Percentiles rank a stretch among this genome's conserved stretches.
phyloP scores from a whole-genome alignment of 495 filamentous ascomycete species.

The Penicillium fimorum region DNA sequence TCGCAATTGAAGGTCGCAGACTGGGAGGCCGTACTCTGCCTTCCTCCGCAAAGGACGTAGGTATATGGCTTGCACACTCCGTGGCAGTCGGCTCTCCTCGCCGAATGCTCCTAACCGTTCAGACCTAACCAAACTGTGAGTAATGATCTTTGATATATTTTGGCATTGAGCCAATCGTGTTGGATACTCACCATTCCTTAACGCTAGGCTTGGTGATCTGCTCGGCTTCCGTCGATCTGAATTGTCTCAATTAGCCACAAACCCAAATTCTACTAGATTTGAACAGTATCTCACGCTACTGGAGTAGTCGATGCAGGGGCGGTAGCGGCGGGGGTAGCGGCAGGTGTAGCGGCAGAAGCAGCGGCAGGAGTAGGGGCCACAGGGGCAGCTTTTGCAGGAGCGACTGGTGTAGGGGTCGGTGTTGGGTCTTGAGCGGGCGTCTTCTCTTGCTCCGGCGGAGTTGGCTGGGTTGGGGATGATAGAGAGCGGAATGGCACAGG shows the following conservation, averaged over 20 bases:
- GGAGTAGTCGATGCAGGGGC: background rate
- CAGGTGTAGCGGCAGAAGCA: background rate
- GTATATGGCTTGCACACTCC: slow-evolving; percentile 80
- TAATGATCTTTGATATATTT: background rate
- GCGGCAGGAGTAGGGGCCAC: background rate
- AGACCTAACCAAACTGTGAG: slow-evolving; percentile 31
- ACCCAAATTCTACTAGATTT: background rate
- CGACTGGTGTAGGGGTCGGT: background rate
- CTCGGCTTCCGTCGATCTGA: slow-evolving; percentile 14
- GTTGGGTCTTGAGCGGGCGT: slow-evolving; percentile 12
- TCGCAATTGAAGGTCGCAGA: slow-evolving; percentile 88
- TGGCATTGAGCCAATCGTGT: background rate
- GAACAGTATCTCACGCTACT: slow-evolving; percentile 4
- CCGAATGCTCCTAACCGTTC: slow-evolving; percentile 37
- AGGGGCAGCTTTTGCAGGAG: background rate
- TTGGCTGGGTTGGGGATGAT: slow-evolving; percentile 25
- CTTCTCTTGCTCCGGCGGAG: slow-evolving; percentile 19
- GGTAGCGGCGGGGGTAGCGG: background rate
- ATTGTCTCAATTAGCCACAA: slow-evolving; percentile 8
- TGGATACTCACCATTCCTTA: slow-evolving; percentile 31
- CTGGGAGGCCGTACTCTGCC: slow-evolving; percentile 70
- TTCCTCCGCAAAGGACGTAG: slow-evolving; percentile 77
- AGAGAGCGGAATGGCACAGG: slow-evolving; percentile 26
- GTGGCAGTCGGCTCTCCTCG: slow-evolving; percentile 57
- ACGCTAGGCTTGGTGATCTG: slow-evolving; percentile 20